Conservation (phyloP, 345 rosid species). For the Acer campestre region DNA sequence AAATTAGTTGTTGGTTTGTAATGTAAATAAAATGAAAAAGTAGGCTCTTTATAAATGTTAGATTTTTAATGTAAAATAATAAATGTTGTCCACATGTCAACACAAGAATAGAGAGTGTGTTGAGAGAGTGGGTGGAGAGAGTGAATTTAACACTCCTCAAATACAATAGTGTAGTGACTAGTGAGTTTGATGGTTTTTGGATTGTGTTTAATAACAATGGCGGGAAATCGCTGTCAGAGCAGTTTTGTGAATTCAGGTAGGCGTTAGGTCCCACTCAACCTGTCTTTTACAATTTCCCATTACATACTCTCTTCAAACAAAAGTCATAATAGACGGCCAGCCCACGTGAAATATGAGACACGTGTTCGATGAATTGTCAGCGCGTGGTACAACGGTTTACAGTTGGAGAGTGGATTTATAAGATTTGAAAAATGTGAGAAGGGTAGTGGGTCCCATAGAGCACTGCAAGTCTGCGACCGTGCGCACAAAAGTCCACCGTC, state of each 20-base stretch:
- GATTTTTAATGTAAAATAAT: no score
- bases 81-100: no score
- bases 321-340: not conserved
- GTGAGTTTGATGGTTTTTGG: no score
- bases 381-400: not conserved
- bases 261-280: slow-evolving; percentile 15
- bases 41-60: no score
- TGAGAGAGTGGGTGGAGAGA: no score
- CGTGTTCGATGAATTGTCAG: not conserved
- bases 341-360: not conserved
- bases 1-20: no score
- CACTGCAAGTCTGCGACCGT: slow-evolving; percentile 26
- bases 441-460: slow-evolving; percentile 14
- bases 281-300: not conserved
- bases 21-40: no score
- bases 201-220: slow-evolving; percentile 5
- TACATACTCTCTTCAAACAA: not conserved
- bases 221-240: slow-evolving; percentile 43
- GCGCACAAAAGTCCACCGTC: slow-evolving; percentile 55
- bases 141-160: no score
- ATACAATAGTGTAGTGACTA: no score
- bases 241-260: slow-evolving; percentile 34
- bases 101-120: no score
- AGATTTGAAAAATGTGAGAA: no score
- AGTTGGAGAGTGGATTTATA: not conserved